Conservation (phyloP, 805 yeast species). For the Saturnispora dispora region DNA sequence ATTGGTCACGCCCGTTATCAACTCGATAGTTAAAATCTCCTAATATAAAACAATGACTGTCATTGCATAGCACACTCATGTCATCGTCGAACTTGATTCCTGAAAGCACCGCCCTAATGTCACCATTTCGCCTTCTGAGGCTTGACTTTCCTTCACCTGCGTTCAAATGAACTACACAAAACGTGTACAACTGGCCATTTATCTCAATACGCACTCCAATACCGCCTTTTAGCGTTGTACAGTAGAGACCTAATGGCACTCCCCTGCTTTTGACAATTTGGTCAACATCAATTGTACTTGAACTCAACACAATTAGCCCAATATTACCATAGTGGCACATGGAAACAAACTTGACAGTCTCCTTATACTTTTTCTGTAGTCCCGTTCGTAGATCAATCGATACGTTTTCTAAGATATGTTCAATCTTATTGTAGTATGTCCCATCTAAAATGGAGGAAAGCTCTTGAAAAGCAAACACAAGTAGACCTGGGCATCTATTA, state of each 20-base stretch:
- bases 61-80: conserved; percentile 41
- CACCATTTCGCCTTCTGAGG: conserved; percentile 41
- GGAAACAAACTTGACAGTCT: conserved; percentile 29
- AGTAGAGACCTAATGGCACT: conserved; percentile 46
- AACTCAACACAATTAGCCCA: conserved; percentile 44
- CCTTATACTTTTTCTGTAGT: conserved; percentile 19
- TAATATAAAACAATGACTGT: conserved; percentile 55
- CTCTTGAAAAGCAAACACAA: conserved; percentile 63
- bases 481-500: conserved; percentile 31
- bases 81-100: conserved; percentile 53
- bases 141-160: conserved; percentile 64
- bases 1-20: conserved; percentile 9
- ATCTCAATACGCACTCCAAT: conserved; percentile 47
- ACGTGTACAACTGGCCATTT: conserved; percentile 37
- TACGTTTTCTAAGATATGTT: conserved; percentile 17
- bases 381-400: not conserved
- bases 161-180: conserved; percentile 62
- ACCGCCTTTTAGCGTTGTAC: conserved; percentile 69
- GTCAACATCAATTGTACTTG: conserved; percentile 24
- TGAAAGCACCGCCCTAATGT: conserved; percentile 41
- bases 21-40: conserved; percentile 83
- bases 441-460: conserved; percentile 49
- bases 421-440: conserved; percentile 32
- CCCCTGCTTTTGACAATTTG: conserved; percentile 19
- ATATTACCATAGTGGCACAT: conserved; percentile 47